Evolutionary conservation across 1,284 basidiomycete species (phyloP), one percentile per base, ranked within the genome.

Genomic region (Amylostereum areolatum): DNA sequence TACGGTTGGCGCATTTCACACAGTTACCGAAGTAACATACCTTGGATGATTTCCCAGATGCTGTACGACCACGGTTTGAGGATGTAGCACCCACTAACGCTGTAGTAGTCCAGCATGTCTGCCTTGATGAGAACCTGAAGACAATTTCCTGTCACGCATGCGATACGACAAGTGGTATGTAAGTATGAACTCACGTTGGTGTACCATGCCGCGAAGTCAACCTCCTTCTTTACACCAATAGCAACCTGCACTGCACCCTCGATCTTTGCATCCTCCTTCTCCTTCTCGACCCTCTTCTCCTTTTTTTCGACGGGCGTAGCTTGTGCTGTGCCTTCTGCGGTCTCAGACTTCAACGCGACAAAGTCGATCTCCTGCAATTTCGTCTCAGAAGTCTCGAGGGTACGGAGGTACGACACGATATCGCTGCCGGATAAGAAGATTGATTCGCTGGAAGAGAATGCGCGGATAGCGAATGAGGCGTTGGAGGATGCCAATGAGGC

Each of bases 41-140:
- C 78, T 74, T 97, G 93, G 56, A 99, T 97, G 51, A 78, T 79
- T 66, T 98, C 92, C 97, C 97, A 99, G 63, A 99, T 94, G 60
- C 83, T 85, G 71, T 92, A 99, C 5, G 93, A 96, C 89, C 92
- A 94, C 0, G 97, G 97, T 66, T 94, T 95, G 55, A 99, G 84
- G 62, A 99, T 97, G 72, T 99, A 99, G 67, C 96, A 99, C 28
- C 96, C 97, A 55, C 92, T 95, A 61, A 99, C 94, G 67, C 87
- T 95, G 72, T 99, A 99, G 73, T 99, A 99, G 65, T 99, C 97
- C 50, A 99, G 73, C 96, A 99, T 98, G 62, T 99, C 95, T 27
- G 94, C 92, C 75, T 99, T 98, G 68, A 96, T 76, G 55, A 99
- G 75, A n/a, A 97, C 94, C 90, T 96, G 59, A 35, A 45, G 11